Base-by-base conservation (phyloP, 2,329 filamentous ascomycete species). In the Plenodomus tracheiphilus region DNA sequence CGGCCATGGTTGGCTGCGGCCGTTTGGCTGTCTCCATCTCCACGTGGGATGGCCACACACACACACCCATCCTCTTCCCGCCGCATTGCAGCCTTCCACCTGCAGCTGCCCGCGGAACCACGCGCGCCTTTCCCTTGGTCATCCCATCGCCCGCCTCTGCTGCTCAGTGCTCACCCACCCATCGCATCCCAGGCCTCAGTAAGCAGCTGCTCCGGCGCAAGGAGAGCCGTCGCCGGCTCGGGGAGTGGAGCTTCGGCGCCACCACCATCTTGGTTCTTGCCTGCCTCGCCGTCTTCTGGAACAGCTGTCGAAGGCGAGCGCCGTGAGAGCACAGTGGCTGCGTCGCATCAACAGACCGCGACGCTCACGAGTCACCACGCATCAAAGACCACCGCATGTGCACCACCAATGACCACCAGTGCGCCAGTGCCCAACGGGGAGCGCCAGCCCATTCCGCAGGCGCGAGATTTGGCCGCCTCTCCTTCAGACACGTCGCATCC, bases 401-500 rank as follows among this genome's bases (percentile, higher is more conserved):
- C n/a, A n/a, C n/a, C n/a, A n/a, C n/a, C n/a, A n/a, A n/a, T n/a
- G n/a, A n/a, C n/a, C n/a, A n/a, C n/a, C n/a, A n/a, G n/a, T n/a
- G n/a, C n/a, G n/a, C n/a, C n/a, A n/a, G n/a, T n/a, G n/a, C 43
- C 45, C 52, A 53, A 42, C 52, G 22, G 5, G 5, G 22, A 32
- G 6, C 13, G 28, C 36, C 42, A 44, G 44, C 34, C 49, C 41
- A 28, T 41, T 17, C 35, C 35, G 16, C 16, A 37, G 35, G 9
- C 35, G 35, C 13, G 35, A 59, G 42, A 53, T 50, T 54, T 47
- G 52, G 53, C 47, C 54, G 51, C 50, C 41, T 46, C 46, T 48
- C 38, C 15, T 45, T 59, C 55, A 61, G 50, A 65, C 61, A 49
- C 49, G 62, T 62, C 54, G 57, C 61, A 58, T 56, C 54, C 28